These are phyloP conservation scores for Beauveria varroae DNA, from an alignment of 2,329 filamentous ascomycete species.

Conservation along the genomic window DNA sequence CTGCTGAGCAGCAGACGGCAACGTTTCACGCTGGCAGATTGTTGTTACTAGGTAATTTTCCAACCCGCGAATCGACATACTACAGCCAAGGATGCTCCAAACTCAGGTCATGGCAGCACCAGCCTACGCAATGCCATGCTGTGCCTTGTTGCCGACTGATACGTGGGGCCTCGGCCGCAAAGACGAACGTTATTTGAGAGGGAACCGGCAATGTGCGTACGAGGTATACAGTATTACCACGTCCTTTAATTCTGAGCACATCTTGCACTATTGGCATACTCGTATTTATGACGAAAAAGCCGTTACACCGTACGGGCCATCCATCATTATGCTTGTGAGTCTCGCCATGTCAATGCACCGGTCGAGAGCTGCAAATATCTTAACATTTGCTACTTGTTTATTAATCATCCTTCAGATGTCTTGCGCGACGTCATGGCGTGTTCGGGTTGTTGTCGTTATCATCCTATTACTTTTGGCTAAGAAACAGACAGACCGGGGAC, in stretches of 20 bases:
- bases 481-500: not conserved
- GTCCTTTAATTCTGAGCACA: no score
- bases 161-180: not conserved
- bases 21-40: not conserved
- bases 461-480: no score
- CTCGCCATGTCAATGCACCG: not conserved
- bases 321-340: not conserved
- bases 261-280: not conserved
- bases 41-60: not conserved
- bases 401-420: no score
- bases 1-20: not conserved
- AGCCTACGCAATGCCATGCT: not conserved
- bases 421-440: not conserved
- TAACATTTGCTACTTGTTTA: not conserved
- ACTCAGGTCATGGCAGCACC: not conserved
- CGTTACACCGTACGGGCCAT: not conserved
- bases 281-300: not conserved
- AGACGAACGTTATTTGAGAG: not conserved
- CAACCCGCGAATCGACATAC: no score
- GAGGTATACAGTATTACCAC: no score
- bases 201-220: not conserved
- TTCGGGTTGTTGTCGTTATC: not conserved
- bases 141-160: not conserved
- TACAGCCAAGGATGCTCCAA: not conserved
- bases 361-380: not conserved